These are phyloP conservation scores for Fusarium sp. DNA, from an alignment of 2,329 filamentous ascomycete genomes.

Conservation along the genomic window DNA sequence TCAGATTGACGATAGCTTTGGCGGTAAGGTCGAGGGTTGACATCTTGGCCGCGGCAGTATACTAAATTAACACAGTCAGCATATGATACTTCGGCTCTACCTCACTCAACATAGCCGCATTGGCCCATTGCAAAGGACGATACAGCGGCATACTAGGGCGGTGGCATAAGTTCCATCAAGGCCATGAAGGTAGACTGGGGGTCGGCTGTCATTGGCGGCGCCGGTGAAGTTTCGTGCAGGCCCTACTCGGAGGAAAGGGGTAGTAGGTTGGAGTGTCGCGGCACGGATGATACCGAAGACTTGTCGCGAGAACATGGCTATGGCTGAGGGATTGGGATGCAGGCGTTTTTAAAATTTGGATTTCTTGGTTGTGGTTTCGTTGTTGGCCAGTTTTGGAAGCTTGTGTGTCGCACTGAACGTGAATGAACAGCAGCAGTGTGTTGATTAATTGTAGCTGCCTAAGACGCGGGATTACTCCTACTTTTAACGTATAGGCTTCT, in stretches of 20 bases:
- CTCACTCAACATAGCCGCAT: too few species aligned
- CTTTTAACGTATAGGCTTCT: too few species aligned
- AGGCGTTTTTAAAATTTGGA: too few species aligned
- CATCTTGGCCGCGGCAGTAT: constrained; percentile 93
- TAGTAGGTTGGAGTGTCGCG: constrained; percentile 70
- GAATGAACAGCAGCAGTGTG: too few species aligned
- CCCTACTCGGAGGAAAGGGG: constrained; percentile 56
- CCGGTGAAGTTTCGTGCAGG: constrained; percentile 84
- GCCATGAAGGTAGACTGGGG: constrained; percentile 91
- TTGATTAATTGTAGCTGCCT: too few species aligned
- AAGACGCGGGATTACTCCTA: too few species aligned
- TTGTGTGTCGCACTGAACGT: too few species aligned
- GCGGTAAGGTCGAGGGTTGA: constrained; percentile 86
- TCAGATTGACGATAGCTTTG: constrained; percentile 79
- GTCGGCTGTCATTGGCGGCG: constrained; percentile 72
- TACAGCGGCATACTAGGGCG: constrained; percentile 80
- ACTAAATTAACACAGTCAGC: constrained; percentile 69
- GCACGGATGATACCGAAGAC: constrained; percentile 67
- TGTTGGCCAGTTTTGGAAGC: too few species aligned
- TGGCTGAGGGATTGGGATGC: too few species aligned
- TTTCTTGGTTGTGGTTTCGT: too few species aligned
- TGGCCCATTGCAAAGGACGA: too few species aligned
- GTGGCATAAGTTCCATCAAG: constrained; percentile 98
- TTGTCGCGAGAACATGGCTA: constrained; percentile 73
- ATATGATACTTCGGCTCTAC: too few species aligned